Conservation (phyloP, 768 basidiomycete species). For the Hemileccinum impolitum region DNA sequence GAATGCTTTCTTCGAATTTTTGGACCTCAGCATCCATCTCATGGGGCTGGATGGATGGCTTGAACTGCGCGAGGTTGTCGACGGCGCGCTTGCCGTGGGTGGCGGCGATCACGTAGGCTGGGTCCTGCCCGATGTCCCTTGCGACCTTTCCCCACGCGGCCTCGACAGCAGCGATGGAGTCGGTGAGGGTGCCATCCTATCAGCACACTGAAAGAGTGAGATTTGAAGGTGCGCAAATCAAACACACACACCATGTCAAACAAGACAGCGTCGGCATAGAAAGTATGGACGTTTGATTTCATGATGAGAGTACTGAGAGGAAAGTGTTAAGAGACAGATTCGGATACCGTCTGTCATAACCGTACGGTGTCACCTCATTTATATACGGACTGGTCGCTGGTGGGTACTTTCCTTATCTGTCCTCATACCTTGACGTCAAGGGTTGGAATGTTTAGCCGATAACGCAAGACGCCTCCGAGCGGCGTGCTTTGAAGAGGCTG, state of each 20-base stretch:
- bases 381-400: slow-evolving; percentile 15
- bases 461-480: background rate
- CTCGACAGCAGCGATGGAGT: slow-evolving; percentile 71
- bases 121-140: slow-evolving; percentile 63
- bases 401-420: slow-evolving; percentile 3
- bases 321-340: slow-evolving; percentile 1
- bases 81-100: slow-evolving; percentile 79
- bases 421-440: slow-evolving; percentile 29
- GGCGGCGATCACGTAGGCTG: slow-evolving; percentile 62
- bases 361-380: slow-evolving; percentile 11
- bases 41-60: slow-evolving; percentile 50
- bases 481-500: background rate
- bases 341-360: slow-evolving; percentile 10
- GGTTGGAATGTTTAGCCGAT: slow-evolving; percentile 10
- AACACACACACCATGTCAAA: slow-evolving; percentile 59
- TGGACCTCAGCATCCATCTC: slow-evolving; percentile 58
- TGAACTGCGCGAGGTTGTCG: slow-evolving; percentile 66
- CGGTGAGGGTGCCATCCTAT: slow-evolving; percentile 69
- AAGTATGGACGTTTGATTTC: slow-evolving; percentile 30
- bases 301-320: slow-evolving; percentile 11
- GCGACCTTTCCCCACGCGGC: slow-evolving; percentile 76
- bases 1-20: slow-evolving; percentile 63
- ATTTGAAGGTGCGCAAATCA: slow-evolving; percentile 4
- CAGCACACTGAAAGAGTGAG: slow-evolving; percentile 26
- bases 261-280: slow-evolving; percentile 56